phyloP scores from a whole-genome alignment of 805 yeast species.

The Candida yuanshanica region DNA sequence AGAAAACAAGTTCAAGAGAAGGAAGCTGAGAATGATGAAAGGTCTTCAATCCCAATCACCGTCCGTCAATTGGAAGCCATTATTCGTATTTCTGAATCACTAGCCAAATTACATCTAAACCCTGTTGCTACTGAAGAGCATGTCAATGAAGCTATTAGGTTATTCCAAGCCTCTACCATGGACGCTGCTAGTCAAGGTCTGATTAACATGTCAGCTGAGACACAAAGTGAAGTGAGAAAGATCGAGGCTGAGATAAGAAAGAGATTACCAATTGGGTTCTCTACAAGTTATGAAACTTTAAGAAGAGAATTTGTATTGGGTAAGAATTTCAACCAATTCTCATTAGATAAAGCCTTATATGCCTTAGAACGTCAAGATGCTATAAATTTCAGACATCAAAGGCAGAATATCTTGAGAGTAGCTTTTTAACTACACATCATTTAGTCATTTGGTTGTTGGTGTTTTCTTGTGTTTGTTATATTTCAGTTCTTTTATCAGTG shows the following conservation, averaged over 20 bases:
- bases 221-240: conserved; percentile 64
- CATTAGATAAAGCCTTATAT: conserved; percentile 76
- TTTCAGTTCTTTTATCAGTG: neutral
- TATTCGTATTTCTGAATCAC: conserved; percentile 88
- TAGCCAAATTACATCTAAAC: conserved; percentile 79
- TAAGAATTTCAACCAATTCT: conserved; percentile 56
- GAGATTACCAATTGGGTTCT: conserved; percentile 94
- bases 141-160: conserved; percentile 91
- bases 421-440: conserved; percentile 11
- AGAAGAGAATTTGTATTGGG: conserved; percentile 75
- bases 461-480: neutral
- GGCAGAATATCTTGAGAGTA: conserved; percentile 66
- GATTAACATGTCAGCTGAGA: conserved; percentile 45
- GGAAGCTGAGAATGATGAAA: conserved; percentile 76
- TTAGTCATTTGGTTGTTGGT: too few species aligned
- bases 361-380: conserved; percentile 82
- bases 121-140: conserved; percentile 85
- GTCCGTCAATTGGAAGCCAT: conserved; percentile 97
- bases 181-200: conserved; percentile 69
- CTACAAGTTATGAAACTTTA: conserved; percentile 80
- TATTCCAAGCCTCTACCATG: conserved; percentile 96
- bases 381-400: conserved; percentile 83
- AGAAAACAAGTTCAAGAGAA: conserved; percentile 75
- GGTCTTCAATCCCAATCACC: conserved; percentile 95
- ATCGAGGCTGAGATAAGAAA: conserved; percentile 84